These are phyloP conservation scores for Dothideomycetidae sp. DNA, from an alignment of 2,329 filamentous ascomycete genomes.

Conservation along the genomic window DNA sequence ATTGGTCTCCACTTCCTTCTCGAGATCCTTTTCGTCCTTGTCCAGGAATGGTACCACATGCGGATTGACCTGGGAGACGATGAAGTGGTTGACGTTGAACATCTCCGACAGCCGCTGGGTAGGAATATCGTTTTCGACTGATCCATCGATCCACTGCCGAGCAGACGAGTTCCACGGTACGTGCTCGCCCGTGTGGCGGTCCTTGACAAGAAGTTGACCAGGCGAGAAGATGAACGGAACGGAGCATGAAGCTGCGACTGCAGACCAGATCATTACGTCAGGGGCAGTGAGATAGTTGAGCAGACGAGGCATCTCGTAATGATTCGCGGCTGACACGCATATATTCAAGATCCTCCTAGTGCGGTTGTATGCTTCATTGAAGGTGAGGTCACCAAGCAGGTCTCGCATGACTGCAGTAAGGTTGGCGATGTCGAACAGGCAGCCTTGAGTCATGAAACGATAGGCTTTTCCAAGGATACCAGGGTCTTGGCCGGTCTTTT, in stretches of 20 bases:
- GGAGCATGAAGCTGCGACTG: conserved; percentile 89
- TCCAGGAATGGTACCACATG: conserved; percentile 78
- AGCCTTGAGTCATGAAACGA: conserved; percentile 63
- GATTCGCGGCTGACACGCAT: conserved; percentile 72
- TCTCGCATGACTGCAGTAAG: conserved; percentile 67
- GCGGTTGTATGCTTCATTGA: conserved; percentile 91
- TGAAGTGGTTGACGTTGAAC: conserved; percentile 98
- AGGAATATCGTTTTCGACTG: conserved; percentile 84
- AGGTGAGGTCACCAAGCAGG: conserved; percentile 77
- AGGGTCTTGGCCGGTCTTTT: conserved; percentile 45
- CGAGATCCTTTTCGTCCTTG: conserved; percentile 45
- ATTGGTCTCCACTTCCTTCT: conserved; percentile 14
- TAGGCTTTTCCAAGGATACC: conserved; percentile 54
- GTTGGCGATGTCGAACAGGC: conserved; percentile 73
- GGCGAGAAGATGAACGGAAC: conserved; percentile 77
- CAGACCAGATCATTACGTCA: conserved; percentile 92
- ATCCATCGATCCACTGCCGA: conserved; percentile 84
- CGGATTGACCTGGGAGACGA: conserved; percentile 92
- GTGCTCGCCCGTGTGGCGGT: conserved; percentile 62
- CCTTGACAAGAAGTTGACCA: conserved; percentile 67
- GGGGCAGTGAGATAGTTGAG: conserved; percentile 89
- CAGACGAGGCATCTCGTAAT: conserved; percentile 73
- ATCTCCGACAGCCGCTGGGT: conserved; percentile 83
- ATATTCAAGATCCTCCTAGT: conserved; percentile 87
- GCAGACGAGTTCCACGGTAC: conserved; percentile 75